Evolutionary conservation across 176 grass and related monocot species (phyloP), one percentile per base, ranked within the genome.

Genomic region (Oryza officinalis): DNA sequence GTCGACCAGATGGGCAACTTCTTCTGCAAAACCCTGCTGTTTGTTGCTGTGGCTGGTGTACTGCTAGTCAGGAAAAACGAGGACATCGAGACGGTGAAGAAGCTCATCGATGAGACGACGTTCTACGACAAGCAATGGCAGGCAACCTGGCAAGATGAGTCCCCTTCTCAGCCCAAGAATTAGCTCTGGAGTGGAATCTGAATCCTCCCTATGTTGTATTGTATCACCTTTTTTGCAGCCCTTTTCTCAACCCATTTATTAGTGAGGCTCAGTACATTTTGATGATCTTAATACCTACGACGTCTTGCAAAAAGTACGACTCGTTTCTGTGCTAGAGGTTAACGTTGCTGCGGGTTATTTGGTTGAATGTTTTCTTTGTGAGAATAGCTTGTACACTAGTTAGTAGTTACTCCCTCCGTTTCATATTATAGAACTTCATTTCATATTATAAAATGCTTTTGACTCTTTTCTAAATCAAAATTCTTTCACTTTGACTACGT

Each of bases 61-160:
- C 79, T 98, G 50, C 65, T 95, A 12, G 26, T 98, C 69, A 93
- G 96, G 88, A 95, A 95, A 32, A 98, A 92, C 10, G 91, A 95
- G 80, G 96, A 98, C 81, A 13, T 98, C 0, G 87, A 90, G 2
- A 85, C 81, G 22, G 81, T 98, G 69, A 98, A 90, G 78, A 95
- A 89, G 89, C 49, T 98, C 60, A 71, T 95, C 18, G 93, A 98
- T 2, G 96, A 98, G 86, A 87, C 87, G 0, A 95, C 96, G 1
- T 95, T 92, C 80, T 98, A 98, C 33, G 93, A 95, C 87, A 98
- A 90, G 91, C 96, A 98, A 75, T 98, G 96, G 96, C 91, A 89
- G 89, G 83, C 96, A 71, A 95, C 96, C 43, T 98, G 96, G 96
- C 87, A 93, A 85, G 93, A 98, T 0, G 96, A 98, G 54, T 79